Conservation (phyloP, 129 eudicot genomes). For the Flaveria brownii region DNA sequence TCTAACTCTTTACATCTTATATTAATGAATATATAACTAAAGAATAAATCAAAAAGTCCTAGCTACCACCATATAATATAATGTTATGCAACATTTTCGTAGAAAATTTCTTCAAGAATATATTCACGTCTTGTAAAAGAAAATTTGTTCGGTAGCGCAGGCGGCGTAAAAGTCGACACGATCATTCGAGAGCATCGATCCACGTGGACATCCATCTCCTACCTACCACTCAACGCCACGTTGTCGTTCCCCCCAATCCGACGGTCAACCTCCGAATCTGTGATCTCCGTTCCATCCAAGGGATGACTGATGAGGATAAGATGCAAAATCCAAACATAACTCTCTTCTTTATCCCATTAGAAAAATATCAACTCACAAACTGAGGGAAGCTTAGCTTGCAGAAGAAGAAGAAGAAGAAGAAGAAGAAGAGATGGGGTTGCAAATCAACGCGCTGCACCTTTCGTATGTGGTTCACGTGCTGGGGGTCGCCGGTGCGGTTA, state of each 20-base stretch:
- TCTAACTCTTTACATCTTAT: too few relatives aligned
- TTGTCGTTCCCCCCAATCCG: neutral
- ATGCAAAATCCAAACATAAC: too few relatives aligned
- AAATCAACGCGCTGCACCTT: constrained; percentile 54
- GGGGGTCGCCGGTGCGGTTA: constrained; percentile 51
- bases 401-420: constrained; percentile 22
- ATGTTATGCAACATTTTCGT: too few relatives aligned
- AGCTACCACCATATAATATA: too few relatives aligned
- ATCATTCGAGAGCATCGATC: neutral
- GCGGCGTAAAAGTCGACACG: constrained; percentile 33
- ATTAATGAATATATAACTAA: too few relatives aligned
- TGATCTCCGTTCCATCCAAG: constrained; percentile 21
- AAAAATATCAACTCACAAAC: neutral
- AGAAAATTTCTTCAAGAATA: too few relatives aligned
- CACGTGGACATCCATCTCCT: constrained; percentile 30
- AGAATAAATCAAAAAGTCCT: too few relatives aligned
- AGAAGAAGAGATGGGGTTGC: constrained; percentile 46
- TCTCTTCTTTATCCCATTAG: too few relatives aligned
- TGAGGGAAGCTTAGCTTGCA: neutral
- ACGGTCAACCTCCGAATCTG: constrained; percentile 20
- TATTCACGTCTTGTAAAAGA: too few relatives aligned
- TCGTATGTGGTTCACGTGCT: constrained; percentile 70
- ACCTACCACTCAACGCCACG: constrained; percentile 33
- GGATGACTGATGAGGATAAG: constrained; percentile 18
- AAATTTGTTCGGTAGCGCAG: constrained; percentile 8